Base-by-base conservation (phyloP, 805 yeast genomes). In the Pichia rugopelliculosa region DNA sequence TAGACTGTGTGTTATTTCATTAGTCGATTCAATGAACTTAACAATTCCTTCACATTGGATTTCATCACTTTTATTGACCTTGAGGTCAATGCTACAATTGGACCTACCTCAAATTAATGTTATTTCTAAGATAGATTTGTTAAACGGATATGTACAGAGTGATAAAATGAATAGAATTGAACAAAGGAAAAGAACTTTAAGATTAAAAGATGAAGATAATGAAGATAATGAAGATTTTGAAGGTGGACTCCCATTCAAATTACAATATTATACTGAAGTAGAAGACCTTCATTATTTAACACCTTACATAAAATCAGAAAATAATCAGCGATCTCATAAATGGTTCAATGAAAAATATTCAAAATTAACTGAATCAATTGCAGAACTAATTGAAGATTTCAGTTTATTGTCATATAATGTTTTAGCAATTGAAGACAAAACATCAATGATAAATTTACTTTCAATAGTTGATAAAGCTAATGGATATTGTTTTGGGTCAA, bases 81-180 rank as follows among this genome's bases (percentile, higher is more conserved):
- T 93, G 39, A 74, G 99, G 55, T 81, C 96, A 3, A 93, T 93
- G 99, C 68, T 93, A 33, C 96, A 90, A 66, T 69, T 93, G 66
- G 95, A 87, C 58, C 67, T 93, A 45, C 98, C 99, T 2, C 98
- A 91, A 56, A 75, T 93, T 9, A 93, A 93, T 60, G 97, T 93
- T 2, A 74, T 93, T 24, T 86, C 96, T 39, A 93, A 93, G 67
- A 87, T 95, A 41, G 99, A 93, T 62, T 68, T 84, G 62, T 68
- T 93, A 15, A 73, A 79, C 44, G 76, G 75, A 23, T 93, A 64
- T 45, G 53, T 65, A 22, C 61, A 60, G 24, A 59, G 55, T 23
- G 67, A 66, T 27, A 56, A 51, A 39, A 36, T 56, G 15, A 54
- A 56, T 17, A 50, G 46, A 36, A 36, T 39, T 13, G 59, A 56